Conservation (phyloP, 352 stramenopile species). For the Aphanomyces euteiches region DNA sequence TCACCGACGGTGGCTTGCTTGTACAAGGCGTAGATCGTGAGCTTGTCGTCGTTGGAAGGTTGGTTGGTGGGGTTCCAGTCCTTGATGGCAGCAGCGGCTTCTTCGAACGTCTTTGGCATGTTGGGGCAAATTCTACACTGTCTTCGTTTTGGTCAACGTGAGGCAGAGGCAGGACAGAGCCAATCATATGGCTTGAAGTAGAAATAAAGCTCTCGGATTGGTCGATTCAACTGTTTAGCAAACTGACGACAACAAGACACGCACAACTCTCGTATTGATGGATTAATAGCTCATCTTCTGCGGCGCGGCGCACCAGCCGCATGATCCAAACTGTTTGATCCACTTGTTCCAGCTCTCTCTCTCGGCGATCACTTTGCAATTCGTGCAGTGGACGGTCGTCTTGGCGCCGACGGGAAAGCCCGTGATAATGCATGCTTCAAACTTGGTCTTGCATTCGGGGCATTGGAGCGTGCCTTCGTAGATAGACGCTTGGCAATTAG, state of each 20-base stretch:
- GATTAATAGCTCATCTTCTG: slow-evolving; percentile 82
- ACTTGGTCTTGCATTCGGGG: slow-evolving; percentile 66
- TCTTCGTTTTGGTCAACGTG: too few species aligned
- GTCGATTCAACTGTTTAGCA: neutral
- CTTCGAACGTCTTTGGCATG: slow-evolving; percentile 84
- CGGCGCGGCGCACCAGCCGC: slow-evolving; percentile 70
- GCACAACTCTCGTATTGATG: neutral
- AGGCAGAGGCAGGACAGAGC: neutral
- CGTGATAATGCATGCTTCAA: slow-evolving; percentile 87
- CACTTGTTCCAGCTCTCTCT: slow-evolving; percentile 87
- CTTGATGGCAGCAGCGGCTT: slow-evolving; percentile 67
- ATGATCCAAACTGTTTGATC: slow-evolving; percentile 82
- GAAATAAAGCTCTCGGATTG: neutral
- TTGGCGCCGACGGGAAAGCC: slow-evolving; percentile 85
- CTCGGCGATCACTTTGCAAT: slow-evolving; percentile 82
- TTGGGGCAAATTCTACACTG: neutral
- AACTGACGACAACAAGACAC: too few species aligned
- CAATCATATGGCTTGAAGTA: slow-evolving; percentile 23
- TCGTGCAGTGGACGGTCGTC: slow-evolving; percentile 85
- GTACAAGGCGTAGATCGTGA: slow-evolving; percentile 85
- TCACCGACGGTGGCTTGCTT: slow-evolving; percentile 88
- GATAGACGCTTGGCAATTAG: slow-evolving; percentile 73
- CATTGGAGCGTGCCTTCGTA: slow-evolving; percentile 84
- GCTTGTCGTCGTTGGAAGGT: slow-evolving; percentile 85
- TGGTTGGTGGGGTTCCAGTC: slow-evolving; percentile 38